Percentiles rank a stretch among this genome's conserved stretches.
Evolutionary conservation across 2,329 filamentous ascomycete species (phyloP).

Genomic region (Sporothrix dimorphospora): DNA sequence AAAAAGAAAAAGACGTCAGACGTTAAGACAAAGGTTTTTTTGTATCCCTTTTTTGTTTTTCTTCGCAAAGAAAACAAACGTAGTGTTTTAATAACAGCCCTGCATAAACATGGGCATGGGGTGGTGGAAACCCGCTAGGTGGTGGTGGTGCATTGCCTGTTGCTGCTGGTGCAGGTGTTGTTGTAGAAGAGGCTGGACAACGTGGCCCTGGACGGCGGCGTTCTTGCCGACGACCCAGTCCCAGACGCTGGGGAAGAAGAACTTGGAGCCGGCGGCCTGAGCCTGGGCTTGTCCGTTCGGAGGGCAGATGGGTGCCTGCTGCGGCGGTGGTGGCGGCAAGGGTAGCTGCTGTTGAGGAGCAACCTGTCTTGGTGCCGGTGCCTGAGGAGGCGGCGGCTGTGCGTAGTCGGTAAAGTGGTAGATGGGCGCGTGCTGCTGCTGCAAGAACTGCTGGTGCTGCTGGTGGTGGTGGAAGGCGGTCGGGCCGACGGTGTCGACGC

Average conservation of each 20-base stretch:
- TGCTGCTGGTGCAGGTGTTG: constrained; percentile 50
- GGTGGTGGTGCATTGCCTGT: constrained; percentile 5
- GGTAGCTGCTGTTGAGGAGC: constrained; percentile 28
- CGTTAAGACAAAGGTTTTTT: constrained; percentile 16
- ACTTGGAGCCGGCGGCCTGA: constrained; percentile 44
- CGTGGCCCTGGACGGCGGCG: constrained; percentile 47
- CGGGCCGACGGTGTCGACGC: constrained; percentile 26
- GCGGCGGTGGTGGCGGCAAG: constrained; percentile 38
- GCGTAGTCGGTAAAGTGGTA: constrained; percentile 22
- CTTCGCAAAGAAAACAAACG: constrained; percentile 1
- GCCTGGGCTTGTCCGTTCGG: background rate
- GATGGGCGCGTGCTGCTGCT: constrained; percentile 24
- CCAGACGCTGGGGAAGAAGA: constrained; percentile 39
- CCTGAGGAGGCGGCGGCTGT: background rate
- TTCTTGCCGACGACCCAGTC: constrained; percentile 37
- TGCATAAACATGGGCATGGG: constrained; percentile 25
- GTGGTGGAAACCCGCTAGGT: constrained; percentile 20
- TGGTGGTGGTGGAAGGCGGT: constrained; percentile 21
- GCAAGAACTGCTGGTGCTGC: constrained; percentile 23
- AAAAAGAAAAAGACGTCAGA: constrained; percentile 11
- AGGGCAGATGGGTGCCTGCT: constrained; percentile 8
- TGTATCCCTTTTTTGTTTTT: constrained; percentile 7
- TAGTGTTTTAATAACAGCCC: constrained; percentile 13
- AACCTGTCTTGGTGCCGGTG: constrained; percentile 8
- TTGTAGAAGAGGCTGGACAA: constrained; percentile 36